Evolutionary conservation across 768 basidiomycete species (phyloP).

Genomic region (Pulveroboletus sp.): DNA sequence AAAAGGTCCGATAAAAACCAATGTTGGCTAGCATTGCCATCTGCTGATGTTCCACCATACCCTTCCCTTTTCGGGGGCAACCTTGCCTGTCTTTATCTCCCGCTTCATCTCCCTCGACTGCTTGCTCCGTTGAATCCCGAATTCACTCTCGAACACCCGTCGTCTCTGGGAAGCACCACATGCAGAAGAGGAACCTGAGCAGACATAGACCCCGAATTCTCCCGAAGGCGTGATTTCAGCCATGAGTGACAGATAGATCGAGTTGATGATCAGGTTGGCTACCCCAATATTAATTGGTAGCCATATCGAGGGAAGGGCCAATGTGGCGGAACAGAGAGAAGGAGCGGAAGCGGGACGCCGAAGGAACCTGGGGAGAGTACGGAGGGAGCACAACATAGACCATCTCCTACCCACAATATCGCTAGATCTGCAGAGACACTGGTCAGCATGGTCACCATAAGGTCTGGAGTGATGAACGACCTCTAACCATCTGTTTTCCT

Average conservation of each 20-base stretch:
- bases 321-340: conserved; percentile 58
- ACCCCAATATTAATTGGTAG: conserved; percentile 81
- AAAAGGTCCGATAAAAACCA: no score
- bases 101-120: conserved; percentile 35
- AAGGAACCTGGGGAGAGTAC: no score
- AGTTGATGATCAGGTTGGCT: conserved; percentile 69
- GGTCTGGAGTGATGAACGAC: conserved; percentile 23
- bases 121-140: conserved; percentile 57
- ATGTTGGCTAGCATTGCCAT: no score
- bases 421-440: no score
- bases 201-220: conserved; percentile 73
- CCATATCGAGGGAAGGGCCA: conserved; percentile 69
- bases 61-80: no score
- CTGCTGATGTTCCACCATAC: no score
- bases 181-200: conserved; percentile 64
- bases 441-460: conserved; percentile 51
- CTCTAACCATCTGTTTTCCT: no score
- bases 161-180: conserved; percentile 73
- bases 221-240: conserved; percentile 71
- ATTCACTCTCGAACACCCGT: conserved; percentile 58
- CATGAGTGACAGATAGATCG: conserved; percentile 79
- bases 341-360: not conserved
- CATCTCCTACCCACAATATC: no score
- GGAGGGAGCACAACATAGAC: no score
- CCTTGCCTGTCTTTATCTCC: conserved; percentile 4